Evolutionary conservation across 768 basidiomycete genomes (phyloP).

Genomic region (Podaxis mareebaensis): DNA sequence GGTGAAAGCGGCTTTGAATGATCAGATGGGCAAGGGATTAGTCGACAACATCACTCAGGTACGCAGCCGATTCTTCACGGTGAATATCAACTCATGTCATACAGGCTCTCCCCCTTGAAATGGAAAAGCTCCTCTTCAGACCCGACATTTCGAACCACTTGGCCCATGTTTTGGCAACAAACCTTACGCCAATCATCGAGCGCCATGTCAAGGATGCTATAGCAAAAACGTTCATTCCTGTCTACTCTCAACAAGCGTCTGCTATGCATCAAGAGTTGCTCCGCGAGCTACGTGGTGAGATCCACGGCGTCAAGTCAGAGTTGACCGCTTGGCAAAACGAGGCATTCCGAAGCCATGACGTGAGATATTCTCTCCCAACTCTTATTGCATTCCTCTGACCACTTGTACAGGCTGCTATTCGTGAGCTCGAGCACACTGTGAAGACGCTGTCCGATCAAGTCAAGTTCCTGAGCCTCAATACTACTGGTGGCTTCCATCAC

Average conservation of each 20-base stretch:
- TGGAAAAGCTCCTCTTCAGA: slow-evolving; percentile 75
- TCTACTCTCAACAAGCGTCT: slow-evolving; percentile 73
- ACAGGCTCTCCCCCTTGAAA: slow-evolving; percentile 75
- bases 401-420: slow-evolving; percentile 58
- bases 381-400: background rate
- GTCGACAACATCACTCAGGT: slow-evolving; percentile 76
- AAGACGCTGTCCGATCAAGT: slow-evolving; percentile 78
- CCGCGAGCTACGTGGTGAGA: slow-evolving; percentile 73
- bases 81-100: slow-evolving; percentile 18
- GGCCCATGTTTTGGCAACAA: slow-evolving; percentile 69
- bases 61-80: slow-evolving; percentile 23
- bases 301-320: slow-evolving; percentile 77
- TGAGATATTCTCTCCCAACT: slow-evolving; percentile 31
- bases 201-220: slow-evolving; percentile 81
- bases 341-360: slow-evolving; percentile 77
- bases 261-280: slow-evolving; percentile 79
- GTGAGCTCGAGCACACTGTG: slow-evolving; percentile 80
- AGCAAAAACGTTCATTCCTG: slow-evolving; percentile 70
- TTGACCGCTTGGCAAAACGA: slow-evolving; percentile 82
- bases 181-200: slow-evolving; percentile 75
- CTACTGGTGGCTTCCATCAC: slow-evolving; percentile 29
- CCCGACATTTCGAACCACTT: slow-evolving; percentile 79
- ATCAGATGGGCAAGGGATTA: slow-evolving; percentile 74
- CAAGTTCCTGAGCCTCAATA: slow-evolving; percentile 71
- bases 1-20: slow-evolving; percentile 75